Evolutionary conservation across 2,329 filamentous ascomycete genomes (phyloP), one percentile per base, ranked within the genome.

Genomic region (Claviceps africana): DNA sequence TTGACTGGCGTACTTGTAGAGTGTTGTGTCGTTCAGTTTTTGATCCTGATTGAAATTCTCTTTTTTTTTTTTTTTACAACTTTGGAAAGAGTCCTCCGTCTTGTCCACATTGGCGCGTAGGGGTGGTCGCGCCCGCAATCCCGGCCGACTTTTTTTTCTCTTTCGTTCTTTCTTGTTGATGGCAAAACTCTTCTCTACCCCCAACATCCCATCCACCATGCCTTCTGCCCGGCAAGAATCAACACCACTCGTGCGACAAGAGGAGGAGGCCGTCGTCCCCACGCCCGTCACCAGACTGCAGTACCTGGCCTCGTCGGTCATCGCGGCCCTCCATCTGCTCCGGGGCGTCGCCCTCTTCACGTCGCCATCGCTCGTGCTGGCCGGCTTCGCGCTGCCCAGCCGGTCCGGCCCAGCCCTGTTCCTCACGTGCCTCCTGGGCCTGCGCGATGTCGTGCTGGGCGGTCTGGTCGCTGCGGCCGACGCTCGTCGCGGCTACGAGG

Each of bases 351-450:
- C 57, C 17, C 54, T 64, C 35, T 55, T 66, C 54, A 57, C 53
- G 8, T 64, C 59, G 45, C 62, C 62, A 13, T 59, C 57, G 51
- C 54, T 64, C 7, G 62, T 60, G 47, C 57, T 66, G 31, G 62
- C 59, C 55, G 56, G 61, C 49, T 58, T 66, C 51, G 64, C 64
- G 17, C 58, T 64, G 11, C 57, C 59, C n/a, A 48, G 33, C 33
- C 2, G 55, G 9, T 59, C 57, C 52, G 59, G 58, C 52, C 55
- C 59, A 22, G 57, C 60, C 8, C 61, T 61, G 51, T 56, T 66
- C 55, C 59, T 67, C 50, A 62, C 61, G 22, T 60, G 60, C 51
- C 50, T 66, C 10, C 62, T 65, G 35, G 64, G 64, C 47, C 58
- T 63, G 11, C 61, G 64, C 42, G 64, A 67, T 48, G 54, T 65